Evolutionary conservation across 331 rosid genomes (phyloP), one percentile per base, ranked within the genome.

Genomic region (Telfairia occidentalis): DNA sequence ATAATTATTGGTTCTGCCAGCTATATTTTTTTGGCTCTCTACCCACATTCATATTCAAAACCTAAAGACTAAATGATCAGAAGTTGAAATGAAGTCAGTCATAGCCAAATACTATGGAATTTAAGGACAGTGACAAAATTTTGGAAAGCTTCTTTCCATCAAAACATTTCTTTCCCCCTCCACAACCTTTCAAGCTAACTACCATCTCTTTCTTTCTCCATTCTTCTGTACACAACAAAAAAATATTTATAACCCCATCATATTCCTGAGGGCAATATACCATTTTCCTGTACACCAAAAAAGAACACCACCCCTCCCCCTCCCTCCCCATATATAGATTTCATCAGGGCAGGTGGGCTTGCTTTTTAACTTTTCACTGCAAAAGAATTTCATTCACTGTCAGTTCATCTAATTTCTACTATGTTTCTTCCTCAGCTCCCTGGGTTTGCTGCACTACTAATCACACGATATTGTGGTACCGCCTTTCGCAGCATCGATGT

Each of bases 401-500:
- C 73, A 67, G 53, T 42, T 42, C 53, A 23, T 12, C 37, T 67
- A 42, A 23, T 32, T 70, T 42, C 64, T 57, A 67, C 50, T 58
- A 34, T n/a, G 38, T 38, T 58, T 70, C 73, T 38, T 37, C 66
- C 37, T 64, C 30, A n/a, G 40, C 73, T 26, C 26, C 60, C 58
- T 15, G 61, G 1, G 38, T 78, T 5, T 57, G 49, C 21, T 12
- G n/a, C 21, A 23, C 58, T 21, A 54, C 61, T 59, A 75, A 76
- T 13, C 16, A 77, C 78, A 84, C 87, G 77, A 73, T 59, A 71
- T 29, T 77, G 75, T 3, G 90, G 87, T 26, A 92, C 87, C 0
- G 84, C 32, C 83, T 85, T 95, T 58, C 65, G 81, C 57, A 95
- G 82, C 82, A 89, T 78, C 2, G 96, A 77, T 28, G 99, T 92